Evolutionary conservation across 2,329 filamentous ascomycete genomes (phyloP), one percentile per base, ranked within the genome.

Genomic region (Chalara sp.): DNA sequence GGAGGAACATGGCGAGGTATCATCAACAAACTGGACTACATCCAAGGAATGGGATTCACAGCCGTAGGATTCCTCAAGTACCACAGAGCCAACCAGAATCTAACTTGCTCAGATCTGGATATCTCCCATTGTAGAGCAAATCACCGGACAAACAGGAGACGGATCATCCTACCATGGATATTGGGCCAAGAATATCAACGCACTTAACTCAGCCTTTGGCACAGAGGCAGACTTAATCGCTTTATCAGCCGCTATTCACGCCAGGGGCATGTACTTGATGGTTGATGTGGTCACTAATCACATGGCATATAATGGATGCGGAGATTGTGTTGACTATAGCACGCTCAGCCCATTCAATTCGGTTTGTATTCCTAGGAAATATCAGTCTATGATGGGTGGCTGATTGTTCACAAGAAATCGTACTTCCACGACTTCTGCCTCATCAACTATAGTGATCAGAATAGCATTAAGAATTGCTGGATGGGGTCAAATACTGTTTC

Each of bases 261-360:
- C 55, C 11, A 67, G 63, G 56, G 72, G 68, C 52, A 78, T 73
- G 74, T 76, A 72, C 54, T 56, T 79, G 8, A 76, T 78, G 75
- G 67, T 76, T 44, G 75, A 78, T 54, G 69, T 75, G 2, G 74
- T 77, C 8, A 69, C 73, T 39, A 78, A 78, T 59, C 72, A 78
- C 50, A 69, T 72, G 67, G 70, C 63, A 33, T 61, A 59, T 44
- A 42, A 54, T 12, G 56, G 57, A 5, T 59, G 54, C 32, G 58
- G 53, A 3, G 68, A 66, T 46, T 67, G 69, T 54, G 66, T 69
- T 40, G 68, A 67, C 28, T 67, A 64, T 42, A 63, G 56, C 37
- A 56, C 61, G 32, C 70, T 70, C 55, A 64, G 58, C 5, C 69
- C 70, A 5, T 73, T 73, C 61, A 64, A 21, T 21, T 21, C 21